Evolutionary conservation across 495 filamentous ascomycete species (phyloP).

Genomic region (Penicillium alfredii): DNA sequence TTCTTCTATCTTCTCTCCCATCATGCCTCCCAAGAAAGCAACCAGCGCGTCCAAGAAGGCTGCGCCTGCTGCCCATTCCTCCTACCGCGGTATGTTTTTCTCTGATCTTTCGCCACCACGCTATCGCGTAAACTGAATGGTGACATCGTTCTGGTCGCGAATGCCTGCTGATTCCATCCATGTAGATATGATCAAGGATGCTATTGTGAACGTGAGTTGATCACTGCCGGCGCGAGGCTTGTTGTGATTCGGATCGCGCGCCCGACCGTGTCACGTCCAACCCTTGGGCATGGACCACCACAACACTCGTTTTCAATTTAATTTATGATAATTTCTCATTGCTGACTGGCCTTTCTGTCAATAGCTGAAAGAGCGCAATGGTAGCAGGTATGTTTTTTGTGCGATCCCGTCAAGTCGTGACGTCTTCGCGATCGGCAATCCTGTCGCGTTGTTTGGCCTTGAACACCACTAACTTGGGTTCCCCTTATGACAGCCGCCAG

Average conservation of each 20-base stretch:
- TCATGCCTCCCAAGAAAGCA: slow-evolving; percentile 52
- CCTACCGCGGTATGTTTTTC: slow-evolving; percentile 56
- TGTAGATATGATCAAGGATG: slow-evolving; percentile 65
- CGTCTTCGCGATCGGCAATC: slow-evolving; percentile 1
- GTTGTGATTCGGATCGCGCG: slow-evolving; percentile 35
- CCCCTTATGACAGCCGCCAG: slow-evolving; percentile 61
- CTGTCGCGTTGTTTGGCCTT: slow-evolving; percentile 3
- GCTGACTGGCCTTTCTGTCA: slow-evolving; percentile 29
- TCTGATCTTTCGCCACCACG: slow-evolving; percentile 36
- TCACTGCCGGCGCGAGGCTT: slow-evolving; percentile 28
- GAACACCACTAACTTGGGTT: slow-evolving; percentile 12
- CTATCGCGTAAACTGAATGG: slow-evolving; percentile 37
- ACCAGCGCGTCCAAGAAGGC: slow-evolving; percentile 47
- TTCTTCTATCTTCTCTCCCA: slow-evolving; percentile 15
- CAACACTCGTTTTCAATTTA: slow-evolving; percentile 11
- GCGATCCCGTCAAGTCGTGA: too few relatives aligned
- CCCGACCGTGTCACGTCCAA: slow-evolving; percentile 43
- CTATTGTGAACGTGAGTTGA: slow-evolving; percentile 59
- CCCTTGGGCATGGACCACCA: slow-evolving; percentile 20
- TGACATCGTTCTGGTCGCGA: slow-evolving; percentile 37
- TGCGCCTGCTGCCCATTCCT: slow-evolving; percentile 45
- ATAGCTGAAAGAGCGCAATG: slow-evolving; percentile 62
- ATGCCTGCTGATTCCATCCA: slow-evolving; percentile 42
- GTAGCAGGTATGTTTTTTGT: slow-evolving; percentile 52
- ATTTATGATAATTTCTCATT: slow-evolving; percentile 17